Percentiles rank a stretch among this genome's conserved stretches.
Evolutionary conservation across 2,329 filamentous ascomycete genomes (phyloP).

Genomic region (Aspergillus quadricinctus): DNA sequence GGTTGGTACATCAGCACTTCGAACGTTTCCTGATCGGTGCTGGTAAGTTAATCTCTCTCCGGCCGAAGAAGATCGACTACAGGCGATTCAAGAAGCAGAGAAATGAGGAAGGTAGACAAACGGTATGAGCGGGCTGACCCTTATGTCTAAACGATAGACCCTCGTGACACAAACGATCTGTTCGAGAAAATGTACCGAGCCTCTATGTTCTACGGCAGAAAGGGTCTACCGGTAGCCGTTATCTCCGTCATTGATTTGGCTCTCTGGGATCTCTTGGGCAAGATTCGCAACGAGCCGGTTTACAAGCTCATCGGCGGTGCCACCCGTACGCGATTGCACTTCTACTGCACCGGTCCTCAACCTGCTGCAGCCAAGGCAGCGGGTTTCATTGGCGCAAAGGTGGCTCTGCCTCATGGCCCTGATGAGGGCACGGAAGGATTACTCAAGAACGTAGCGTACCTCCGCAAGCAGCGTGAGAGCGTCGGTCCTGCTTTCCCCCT

Average conservation of each 20-base stretch:
- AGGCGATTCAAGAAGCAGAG: neutral
- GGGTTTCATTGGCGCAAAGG: slow-evolving; percentile 89
- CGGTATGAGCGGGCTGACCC: neutral
- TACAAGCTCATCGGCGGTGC: slow-evolving; percentile 91
- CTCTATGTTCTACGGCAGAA: slow-evolving; percentile 95
- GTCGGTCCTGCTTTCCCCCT: slow-evolving; percentile 88
- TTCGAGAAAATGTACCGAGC: slow-evolving; percentile 96
- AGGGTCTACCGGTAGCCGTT: slow-evolving; percentile 82
- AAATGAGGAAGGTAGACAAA: neutral
- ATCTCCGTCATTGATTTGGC: slow-evolving; percentile 94
- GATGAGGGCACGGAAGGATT: slow-evolving; percentile 79
- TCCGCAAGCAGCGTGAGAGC: slow-evolving; percentile 75
- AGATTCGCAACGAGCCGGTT: slow-evolving; percentile 86
- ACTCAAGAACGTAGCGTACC: slow-evolving; percentile 84
- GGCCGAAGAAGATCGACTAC: neutral
- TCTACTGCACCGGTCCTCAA: slow-evolving; percentile 92
- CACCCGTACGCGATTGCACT: slow-evolving; percentile 76
- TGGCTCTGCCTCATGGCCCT: slow-evolving; percentile 82
- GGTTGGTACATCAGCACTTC: slow-evolving; percentile 91
- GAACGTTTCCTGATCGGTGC: slow-evolving; percentile 84
- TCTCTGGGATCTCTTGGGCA: slow-evolving; percentile 87
- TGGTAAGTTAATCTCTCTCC: slow-evolving; percentile 36
- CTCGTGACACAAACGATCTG: slow-evolving; percentile 82
- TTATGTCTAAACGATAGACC: slow-evolving; percentile 52
- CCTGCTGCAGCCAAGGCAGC: slow-evolving; percentile 74